Percentiles rank a stretch among this genome's conserved stretches.
phyloP scores from a whole-genome alignment of 2,329 filamentous ascomycete genomes.

The Neonectria sp. region DNA sequence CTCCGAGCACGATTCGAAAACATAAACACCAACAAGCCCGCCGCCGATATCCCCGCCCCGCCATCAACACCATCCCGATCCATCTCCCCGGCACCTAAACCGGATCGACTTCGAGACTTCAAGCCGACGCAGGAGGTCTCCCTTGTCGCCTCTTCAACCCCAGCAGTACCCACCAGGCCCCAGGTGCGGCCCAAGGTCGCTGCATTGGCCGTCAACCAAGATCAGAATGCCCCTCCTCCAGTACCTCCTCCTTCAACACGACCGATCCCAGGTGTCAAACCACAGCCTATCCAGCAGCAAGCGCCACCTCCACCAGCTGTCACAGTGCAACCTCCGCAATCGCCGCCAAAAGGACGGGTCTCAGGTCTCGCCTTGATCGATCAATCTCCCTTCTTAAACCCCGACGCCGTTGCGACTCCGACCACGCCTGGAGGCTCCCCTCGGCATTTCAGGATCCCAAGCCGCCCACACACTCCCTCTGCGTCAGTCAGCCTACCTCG shows the following conservation, averaged over 20 bases:
- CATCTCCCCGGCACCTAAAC: slow-evolving; percentile 60
- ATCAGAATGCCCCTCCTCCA: slow-evolving; percentile 44
- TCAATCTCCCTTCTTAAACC: slow-evolving; percentile 62
- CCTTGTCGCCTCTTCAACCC: slow-evolving; percentile 50
- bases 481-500: slow-evolving; percentile 52
- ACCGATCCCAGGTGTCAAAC: slow-evolving; percentile 43
- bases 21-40: slow-evolving; percentile 59
- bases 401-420: slow-evolving; percentile 60
- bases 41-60: slow-evolving; percentile 39
- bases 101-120: slow-evolving; percentile 59
- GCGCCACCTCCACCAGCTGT: slow-evolving; percentile 72
- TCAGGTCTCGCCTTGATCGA: slow-evolving; percentile 56
- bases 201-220: slow-evolving; percentile 36
- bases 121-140: slow-evolving; percentile 55
- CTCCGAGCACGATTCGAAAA: slow-evolving; percentile 87
- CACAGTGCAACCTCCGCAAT: slow-evolving; percentile 78
- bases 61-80: slow-evolving; percentile 49
- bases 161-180: slow-evolving; percentile 51
- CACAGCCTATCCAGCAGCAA: slow-evolving; percentile 39
- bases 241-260: slow-evolving; percentile 46
- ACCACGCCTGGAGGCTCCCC: slow-evolving; percentile 59
- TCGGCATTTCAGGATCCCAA: slow-evolving; percentile 68
- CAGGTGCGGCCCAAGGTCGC: slow-evolving; percentile 47
- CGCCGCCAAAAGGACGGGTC: slow-evolving; percentile 70
- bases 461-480: slow-evolving; percentile 68